phyloP scores from a whole-genome alignment of 2,329 filamentous ascomycete species.

The Curvularia lunata region DNA sequence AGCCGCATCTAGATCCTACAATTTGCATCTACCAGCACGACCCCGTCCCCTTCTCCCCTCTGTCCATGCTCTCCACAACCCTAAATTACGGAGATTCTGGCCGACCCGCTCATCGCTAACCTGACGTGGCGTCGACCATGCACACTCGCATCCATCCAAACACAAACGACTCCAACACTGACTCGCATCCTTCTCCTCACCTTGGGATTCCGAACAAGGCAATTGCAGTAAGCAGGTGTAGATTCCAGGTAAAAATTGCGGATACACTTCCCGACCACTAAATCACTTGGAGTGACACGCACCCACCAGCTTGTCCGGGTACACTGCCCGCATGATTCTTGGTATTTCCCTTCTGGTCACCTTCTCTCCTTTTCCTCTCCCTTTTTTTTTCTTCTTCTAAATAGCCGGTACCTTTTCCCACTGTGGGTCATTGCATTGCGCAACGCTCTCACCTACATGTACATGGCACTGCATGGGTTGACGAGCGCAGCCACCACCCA shows the following conservation, averaged over 20 bases:
- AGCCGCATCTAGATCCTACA: not conserved
- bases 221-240: slow-evolving; percentile 7
- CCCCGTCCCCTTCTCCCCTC: not conserved
- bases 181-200: not conserved
- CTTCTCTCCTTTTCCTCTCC: not conserved
- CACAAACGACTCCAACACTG: not conserved
- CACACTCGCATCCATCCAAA: not conserved
- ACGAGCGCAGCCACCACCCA: not conserved
- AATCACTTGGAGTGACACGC: not conserved
- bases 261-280: slow-evolving; percentile 16
- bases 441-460: not conserved
- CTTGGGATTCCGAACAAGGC: slow-evolving; percentile 5
- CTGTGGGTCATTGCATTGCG: not conserved
- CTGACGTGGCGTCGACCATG: slow-evolving; percentile 2
- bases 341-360: not conserved
- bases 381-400: not conserved
- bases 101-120: not conserved
- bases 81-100: not conserved
- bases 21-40: not conserved
- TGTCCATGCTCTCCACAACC: not conserved
- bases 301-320: not conserved
- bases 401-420: not conserved
- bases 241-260: slow-evolving; percentile 17
- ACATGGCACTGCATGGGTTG: too few relatives aligned
- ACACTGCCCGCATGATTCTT: not conserved